These are phyloP conservation scores for Sporothrix mexicana DNA, from an alignment of 2,329 filamentous ascomycete genomes.

Conservation along the genomic window DNA sequence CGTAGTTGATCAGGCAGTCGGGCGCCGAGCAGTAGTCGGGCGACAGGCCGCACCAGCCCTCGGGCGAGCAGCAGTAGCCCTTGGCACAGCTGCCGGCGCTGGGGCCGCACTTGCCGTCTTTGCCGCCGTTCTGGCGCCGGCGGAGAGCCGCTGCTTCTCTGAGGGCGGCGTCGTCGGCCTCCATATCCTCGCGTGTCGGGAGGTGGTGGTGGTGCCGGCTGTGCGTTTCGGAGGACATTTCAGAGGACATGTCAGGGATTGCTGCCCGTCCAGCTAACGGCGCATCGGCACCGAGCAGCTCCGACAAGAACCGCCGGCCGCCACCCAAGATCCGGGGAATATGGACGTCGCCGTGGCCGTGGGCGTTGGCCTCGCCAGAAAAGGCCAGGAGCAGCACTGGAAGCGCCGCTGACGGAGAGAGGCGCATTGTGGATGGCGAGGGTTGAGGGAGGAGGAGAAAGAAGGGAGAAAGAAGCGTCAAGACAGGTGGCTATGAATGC, in stretches of 20 bases:
- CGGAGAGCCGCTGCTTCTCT: conserved; percentile 26
- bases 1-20: conserved; percentile 65
- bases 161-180: conserved; percentile 17
- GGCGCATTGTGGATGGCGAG: conserved; percentile 3
- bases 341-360: conserved; percentile 40
- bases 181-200: conserved; percentile 18
- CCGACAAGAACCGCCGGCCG: conserved; percentile 41
- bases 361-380: conserved; percentile 40
- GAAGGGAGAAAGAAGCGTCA: background rate
- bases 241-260: too few relatives aligned
- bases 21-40: conserved; percentile 65
- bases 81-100: conserved; percentile 42
- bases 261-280: background rate
- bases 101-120: conserved; percentile 42
- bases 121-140: conserved; percentile 39
- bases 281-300: conserved; percentile 33
- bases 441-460: background rate
- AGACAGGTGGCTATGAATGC: background rate
- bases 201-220: background rate
- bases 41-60: conserved; percentile 58
- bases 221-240: background rate
- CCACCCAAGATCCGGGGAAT: conserved; percentile 42
- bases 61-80: conserved; percentile 46
- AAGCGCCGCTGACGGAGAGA: background rate
- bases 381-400: conserved; percentile 39